Evolutionary conservation across 2,329 filamentous ascomycete genomes (phyloP).

Genomic region (Capronia epimyces): DNA sequence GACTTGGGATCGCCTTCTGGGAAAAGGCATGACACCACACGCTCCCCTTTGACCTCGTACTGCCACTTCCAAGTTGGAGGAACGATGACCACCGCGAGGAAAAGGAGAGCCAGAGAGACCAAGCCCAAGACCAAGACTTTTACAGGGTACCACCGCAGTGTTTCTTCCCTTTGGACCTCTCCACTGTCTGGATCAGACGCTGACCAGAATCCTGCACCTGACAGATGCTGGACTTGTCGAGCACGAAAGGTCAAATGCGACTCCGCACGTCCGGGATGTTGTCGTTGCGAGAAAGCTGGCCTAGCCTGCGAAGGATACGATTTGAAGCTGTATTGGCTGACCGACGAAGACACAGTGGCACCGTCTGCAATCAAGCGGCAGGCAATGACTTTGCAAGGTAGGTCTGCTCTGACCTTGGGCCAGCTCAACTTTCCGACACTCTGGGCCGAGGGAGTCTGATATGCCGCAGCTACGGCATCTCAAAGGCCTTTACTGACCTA

Average conservation of each 20-base stretch:
- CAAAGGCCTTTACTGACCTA: not conserved
- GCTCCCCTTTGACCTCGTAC: not conserved
- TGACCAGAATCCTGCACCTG: not conserved
- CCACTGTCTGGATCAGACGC: not conserved
- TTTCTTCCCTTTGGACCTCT: not conserved
- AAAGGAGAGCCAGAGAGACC: conserved; percentile 8
- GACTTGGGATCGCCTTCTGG: not conserved
- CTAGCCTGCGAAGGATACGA: conserved; percentile 16
- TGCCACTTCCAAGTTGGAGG: not conserved
- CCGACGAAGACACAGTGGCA: conserved; percentile 17
- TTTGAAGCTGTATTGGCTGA: conserved; percentile 18
- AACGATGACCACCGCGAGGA: conserved; percentile 1
- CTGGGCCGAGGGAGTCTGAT: too few relatives aligned
- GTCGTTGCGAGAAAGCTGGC: conserved; percentile 10
- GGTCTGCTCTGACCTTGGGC: not conserved
- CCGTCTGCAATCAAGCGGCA: conserved; percentile 20
- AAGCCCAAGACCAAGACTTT: conserved; percentile 18
- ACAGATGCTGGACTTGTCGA: conserved; percentile 19
- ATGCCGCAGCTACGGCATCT: not conserved
- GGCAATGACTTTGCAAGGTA: conserved; percentile 18
- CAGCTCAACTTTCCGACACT: not conserved
- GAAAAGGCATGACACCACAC: not conserved
- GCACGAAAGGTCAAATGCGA: conserved; percentile 19
- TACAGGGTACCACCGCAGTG: conserved; percentile 7
- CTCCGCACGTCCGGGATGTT: conserved; percentile 9